Base-by-base conservation (phyloP, 139 green algal species). In the Deuterostichococcus epilithicus region DNA sequence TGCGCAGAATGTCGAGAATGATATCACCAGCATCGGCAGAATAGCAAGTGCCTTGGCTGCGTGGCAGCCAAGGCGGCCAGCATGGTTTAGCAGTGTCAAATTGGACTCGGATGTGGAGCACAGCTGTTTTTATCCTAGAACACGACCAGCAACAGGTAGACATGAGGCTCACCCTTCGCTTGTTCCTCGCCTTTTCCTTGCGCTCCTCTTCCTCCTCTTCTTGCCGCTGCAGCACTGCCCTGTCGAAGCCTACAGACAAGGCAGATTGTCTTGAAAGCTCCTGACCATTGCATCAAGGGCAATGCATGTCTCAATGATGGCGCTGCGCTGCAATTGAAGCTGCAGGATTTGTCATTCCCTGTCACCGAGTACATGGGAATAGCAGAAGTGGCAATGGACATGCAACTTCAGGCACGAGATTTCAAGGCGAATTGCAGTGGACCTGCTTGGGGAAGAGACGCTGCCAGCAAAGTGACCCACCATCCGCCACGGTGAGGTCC, bases 131-230 rank as follows among this genome's bases (percentile, higher is more conserved):
- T n/a, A n/a, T n/a, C n/a, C n/a, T n/a, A n/a, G n/a, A n/a, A n/a
- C n/a, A n/a, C n/a, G n/a, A n/a, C n/a, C n/a, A n/a, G n/a, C n/a
- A n/a, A n/a, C n/a, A n/a, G n/a, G n/a, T n/a, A n/a, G n/a, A n/a
- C n/a, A n/a, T n/a, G n/a, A n/a, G n/a, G n/a, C n/a, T n/a, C n/a
- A n/a, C n/a, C 68, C 83, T 67, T 35, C 80, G 77, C 72, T 92
- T 94, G 28, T 70, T 80, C 38, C 89, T 88, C 66, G 83, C 86
- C 81, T 85, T 88, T 73, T 88, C 82, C 75, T 88, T 68, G 67
- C 86, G 75, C 80, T 91, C 82, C 59, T 73, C 72, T 68, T 91
- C 87, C 76, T 91, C 81, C 18, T 82, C 82, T 78, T 93, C 78
- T 45, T 79, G 65, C 63, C 69, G 66, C 78, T 82, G 82, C 26